phyloP scores from a whole-genome alignment of 129 eudicot genomes.

The Sambucus nigra region DNA sequence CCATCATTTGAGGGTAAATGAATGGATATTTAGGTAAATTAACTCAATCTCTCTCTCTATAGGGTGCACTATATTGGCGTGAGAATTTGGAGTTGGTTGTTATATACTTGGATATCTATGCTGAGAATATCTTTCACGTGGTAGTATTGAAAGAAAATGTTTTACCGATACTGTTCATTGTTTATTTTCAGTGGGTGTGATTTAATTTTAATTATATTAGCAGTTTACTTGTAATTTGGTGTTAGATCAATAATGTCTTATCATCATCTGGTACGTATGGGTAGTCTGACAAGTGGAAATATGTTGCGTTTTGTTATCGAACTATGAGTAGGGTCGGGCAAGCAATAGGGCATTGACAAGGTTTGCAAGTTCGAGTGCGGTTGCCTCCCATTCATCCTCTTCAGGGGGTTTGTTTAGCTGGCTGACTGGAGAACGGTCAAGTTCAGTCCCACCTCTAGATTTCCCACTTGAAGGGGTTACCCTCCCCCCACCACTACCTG shows the following conservation, averaged over 20 bases:
- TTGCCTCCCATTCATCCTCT: constrained; percentile 54
- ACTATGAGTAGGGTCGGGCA: constrained; percentile 43
- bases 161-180: not conserved
- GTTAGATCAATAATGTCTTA: too few species aligned
- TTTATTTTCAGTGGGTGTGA: not conserved
- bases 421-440: constrained; percentile 52
- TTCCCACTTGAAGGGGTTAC: constrained; percentile 65
- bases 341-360: constrained; percentile 41
- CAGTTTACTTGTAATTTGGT: too few species aligned
- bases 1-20: too few species aligned
- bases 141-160: not conserved
- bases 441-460: constrained; percentile 55
- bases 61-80: too few species aligned
- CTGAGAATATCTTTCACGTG: too few species aligned
- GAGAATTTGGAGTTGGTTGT: too few species aligned
- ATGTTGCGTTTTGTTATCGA: constrained; percentile 9
- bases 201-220: not conserved
- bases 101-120: too few species aligned
- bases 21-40: too few species aligned
- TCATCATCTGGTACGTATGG: not conserved
- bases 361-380: constrained; percentile 75
- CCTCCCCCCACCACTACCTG: constrained; percentile 72
- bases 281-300: not conserved
- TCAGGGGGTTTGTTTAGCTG: constrained; percentile 72
- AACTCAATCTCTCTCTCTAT: too few species aligned